Conservation (phyloP, 2,329 filamentous ascomycete genomes). For the Penicillium digitatum region DNA sequence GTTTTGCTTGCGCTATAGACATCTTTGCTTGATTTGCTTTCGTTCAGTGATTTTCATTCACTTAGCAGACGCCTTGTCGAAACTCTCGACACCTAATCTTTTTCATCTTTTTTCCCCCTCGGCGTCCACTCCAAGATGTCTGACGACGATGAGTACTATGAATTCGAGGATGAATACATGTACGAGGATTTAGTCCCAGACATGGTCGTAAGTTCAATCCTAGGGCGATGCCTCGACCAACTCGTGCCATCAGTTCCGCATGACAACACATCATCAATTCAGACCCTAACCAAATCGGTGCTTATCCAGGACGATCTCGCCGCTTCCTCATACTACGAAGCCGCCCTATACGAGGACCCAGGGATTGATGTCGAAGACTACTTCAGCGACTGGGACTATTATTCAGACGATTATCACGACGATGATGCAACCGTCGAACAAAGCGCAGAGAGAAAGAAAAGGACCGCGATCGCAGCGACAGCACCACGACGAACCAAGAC, state of each 20-base stretch:
- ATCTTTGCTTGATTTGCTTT: neutral
- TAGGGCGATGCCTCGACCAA: neutral
- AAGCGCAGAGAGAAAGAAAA: constrained; percentile 14
- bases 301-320: constrained; percentile 42
- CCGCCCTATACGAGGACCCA: constrained; percentile 40
- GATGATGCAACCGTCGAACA: constrained; percentile 38
- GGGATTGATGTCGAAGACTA: constrained; percentile 39
- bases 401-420: constrained; percentile 46
- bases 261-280: neutral
- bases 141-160: constrained; percentile 39
- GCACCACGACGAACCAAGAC: constrained; percentile 18
- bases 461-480: constrained; percentile 8
- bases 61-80: neutral
- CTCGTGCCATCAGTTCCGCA: no score
- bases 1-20: constrained; percentile 4
- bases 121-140: constrained; percentile 28
- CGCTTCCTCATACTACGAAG: constrained; percentile 39
- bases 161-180: constrained; percentile 35
- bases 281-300: constrained; percentile 3
- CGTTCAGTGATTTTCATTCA: neutral
- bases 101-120: neutral
- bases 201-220: constrained; percentile 29
- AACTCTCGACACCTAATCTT: neutral
- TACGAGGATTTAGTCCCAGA: constrained; percentile 36
- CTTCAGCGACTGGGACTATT: constrained; percentile 46